These are phyloP conservation scores for Leucocoprinus sp. DNA, from an alignment of 768 basidiomycete species.

Conservation along the genomic window DNA sequence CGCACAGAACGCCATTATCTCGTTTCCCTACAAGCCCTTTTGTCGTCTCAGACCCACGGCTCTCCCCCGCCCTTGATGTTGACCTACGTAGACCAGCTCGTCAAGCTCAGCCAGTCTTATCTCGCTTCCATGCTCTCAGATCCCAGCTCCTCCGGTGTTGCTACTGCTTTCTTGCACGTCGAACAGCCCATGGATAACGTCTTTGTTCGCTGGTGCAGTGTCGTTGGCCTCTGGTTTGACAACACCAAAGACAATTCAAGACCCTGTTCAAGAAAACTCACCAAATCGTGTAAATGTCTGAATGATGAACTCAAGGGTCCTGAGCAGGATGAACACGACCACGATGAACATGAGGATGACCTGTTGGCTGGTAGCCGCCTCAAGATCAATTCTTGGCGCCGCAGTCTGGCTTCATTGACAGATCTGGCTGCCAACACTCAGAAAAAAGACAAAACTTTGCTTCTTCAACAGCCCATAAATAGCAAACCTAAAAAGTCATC, in stretches of 20 bases:
- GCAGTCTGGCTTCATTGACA: conserved; percentile 17
- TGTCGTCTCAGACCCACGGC: conserved; percentile 30
- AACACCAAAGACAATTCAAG: not conserved
- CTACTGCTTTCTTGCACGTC: conserved; percentile 46
- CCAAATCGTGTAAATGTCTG: not conserved
- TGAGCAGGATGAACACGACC: conserved; percentile 4
- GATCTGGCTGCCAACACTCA: conserved; percentile 11
- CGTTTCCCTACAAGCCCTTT: conserved; percentile 24
- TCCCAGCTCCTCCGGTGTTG: conserved; percentile 59
- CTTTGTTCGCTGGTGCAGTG: conserved; percentile 52
- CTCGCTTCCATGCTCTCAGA: conserved; percentile 44
- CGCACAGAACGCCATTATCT: conserved; percentile 37
- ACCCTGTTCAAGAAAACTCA: not conserved
- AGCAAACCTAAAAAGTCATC: conserved; percentile 16
- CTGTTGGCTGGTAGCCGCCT: not conserved
- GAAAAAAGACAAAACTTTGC: not conserved
- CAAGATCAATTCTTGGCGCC: conserved; percentile 18
- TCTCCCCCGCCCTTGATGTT: conserved; percentile 46
- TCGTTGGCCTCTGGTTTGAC: conserved; percentile 42
- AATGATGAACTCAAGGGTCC: not conserved
- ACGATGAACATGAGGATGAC: not conserved
- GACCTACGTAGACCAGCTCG: conserved; percentile 41
- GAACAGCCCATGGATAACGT: conserved; percentile 47
- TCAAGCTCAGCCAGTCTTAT: conserved; percentile 41
- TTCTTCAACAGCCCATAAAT: not conserved